Evolutionary conservation across 2,329 filamentous ascomycete species (phyloP).

Genomic region (Xylariomycetidae sp.): DNA sequence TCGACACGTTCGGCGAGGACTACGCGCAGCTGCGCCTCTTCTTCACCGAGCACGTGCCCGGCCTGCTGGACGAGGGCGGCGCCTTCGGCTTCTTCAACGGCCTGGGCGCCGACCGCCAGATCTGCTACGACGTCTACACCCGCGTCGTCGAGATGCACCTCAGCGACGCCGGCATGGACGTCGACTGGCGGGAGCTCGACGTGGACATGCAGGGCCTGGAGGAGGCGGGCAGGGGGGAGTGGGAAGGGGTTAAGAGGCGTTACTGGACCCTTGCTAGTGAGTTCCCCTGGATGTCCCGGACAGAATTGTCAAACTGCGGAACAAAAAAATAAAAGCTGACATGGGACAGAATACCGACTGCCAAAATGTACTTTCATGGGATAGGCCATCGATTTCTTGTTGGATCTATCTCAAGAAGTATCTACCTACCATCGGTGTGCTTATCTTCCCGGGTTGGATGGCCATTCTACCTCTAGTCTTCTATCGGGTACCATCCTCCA

Average conservation of each 20-base stretch:
- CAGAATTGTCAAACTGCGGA: too few species aligned
- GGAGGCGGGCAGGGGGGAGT: slow-evolving; percentile 66
- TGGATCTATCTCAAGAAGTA: too few species aligned
- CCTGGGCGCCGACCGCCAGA: slow-evolving; percentile 82
- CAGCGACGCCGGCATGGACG: slow-evolving; percentile 81
- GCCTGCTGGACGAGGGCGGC: slow-evolving; percentile 66
- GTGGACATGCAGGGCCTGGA: slow-evolving; percentile 66
- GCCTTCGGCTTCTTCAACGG: slow-evolving; percentile 88
- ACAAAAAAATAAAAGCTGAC: too few species aligned
- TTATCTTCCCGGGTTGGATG: too few species aligned
- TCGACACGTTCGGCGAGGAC: slow-evolving; percentile 95
- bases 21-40: slow-evolving; percentile 82
- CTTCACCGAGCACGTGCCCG: slow-evolving; percentile 82
- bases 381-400: slow-evolving; percentile 31
- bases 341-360: slow-evolving; percentile 58
- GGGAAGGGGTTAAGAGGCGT: slow-evolving; percentile 80
- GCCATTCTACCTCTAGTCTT: too few species aligned
- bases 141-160: slow-evolving; percentile 90
- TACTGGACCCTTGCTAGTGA: slow-evolving; percentile 83
- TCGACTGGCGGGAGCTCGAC: slow-evolving; percentile 75
- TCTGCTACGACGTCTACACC: slow-evolving; percentile 95
- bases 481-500: too few species aligned
- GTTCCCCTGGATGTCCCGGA: slow-evolving; percentile 21
- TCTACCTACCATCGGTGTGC: too few species aligned
- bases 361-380: slow-evolving; percentile 72